Evolutionary conservation across 305 asterid species (phyloP).

Genomic region (Solanum hybrid): DNA sequence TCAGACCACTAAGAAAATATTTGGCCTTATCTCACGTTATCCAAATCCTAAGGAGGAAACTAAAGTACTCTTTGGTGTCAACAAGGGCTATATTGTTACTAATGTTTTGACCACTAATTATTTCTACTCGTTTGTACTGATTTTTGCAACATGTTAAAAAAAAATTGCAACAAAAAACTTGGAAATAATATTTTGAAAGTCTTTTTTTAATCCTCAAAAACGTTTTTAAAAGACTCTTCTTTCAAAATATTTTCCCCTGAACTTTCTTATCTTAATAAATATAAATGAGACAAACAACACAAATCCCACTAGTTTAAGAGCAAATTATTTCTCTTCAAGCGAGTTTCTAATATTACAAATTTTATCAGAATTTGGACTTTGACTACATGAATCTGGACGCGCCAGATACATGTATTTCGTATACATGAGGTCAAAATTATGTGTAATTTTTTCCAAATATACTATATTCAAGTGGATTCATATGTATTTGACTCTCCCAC

Average conservation of each 20-base stretch:
- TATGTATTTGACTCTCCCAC: background rate
- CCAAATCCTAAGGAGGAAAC: slow-evolving; percentile 1
- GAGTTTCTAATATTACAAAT: too few species aligned
- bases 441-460: background rate
- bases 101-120: background rate
- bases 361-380: too few species aligned
- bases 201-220: background rate
- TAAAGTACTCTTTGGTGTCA: background rate
- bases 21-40: background rate
- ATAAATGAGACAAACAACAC: too few species aligned
- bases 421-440: background rate
- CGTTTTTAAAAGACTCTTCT: background rate
- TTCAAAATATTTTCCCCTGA: background rate
- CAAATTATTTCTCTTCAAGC: too few species aligned
- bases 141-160: too few species aligned
- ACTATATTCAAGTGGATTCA: background rate
- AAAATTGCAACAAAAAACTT: background rate
- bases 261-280: background rate
- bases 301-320: too few species aligned
- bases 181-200: too few species aligned
- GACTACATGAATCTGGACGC: too few species aligned
- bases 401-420: fast-evolving
- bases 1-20: background rate
- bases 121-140: too few species aligned
- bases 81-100: background rate